Conservation (phyloP, 2,329 filamentous ascomycete genomes). For the Fusarium graminum region DNA sequence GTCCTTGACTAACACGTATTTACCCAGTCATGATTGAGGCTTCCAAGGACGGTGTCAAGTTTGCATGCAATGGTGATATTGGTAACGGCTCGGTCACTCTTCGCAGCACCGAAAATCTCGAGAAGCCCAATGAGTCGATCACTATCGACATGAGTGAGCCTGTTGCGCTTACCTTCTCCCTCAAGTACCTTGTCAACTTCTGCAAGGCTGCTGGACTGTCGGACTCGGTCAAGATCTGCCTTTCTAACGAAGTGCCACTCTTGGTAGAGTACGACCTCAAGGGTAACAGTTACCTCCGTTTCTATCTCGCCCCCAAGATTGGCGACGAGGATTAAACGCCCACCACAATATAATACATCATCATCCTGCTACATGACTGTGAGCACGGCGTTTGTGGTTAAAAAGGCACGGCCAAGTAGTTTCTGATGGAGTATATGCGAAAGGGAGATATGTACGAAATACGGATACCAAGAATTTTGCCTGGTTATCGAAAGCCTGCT, state of each 20-base stretch:
- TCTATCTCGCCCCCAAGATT: conserved; percentile 91
- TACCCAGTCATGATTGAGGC: conserved; percentile 89
- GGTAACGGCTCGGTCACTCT: conserved; percentile 95
- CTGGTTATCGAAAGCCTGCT: conserved; percentile 18
- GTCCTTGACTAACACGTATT: conserved; percentile 7
- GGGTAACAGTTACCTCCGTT: conserved; percentile 92
- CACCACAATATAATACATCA: conserved; percentile 27
- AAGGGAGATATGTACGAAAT: conserved; percentile 31
- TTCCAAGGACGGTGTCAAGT: conserved; percentile 97
- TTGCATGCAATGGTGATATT: conserved; percentile 93
- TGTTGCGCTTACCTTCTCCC: conserved; percentile 94
- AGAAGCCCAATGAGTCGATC: conserved; percentile 88
- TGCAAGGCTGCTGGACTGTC: conserved; percentile 96
- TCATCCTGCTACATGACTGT: conserved; percentile 36
- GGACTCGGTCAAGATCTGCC: conserved; percentile 85
- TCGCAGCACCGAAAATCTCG: conserved; percentile 87
- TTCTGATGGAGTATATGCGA: conserved; percentile 26
- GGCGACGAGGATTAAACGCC: conserved; percentile 56
- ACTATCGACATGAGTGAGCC: conserved; percentile 93
- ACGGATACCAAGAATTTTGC: conserved; percentile 33
- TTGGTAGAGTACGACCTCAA: conserved; percentile 90
- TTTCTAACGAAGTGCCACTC: conserved; percentile 96
- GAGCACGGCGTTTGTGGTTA: conserved; percentile 35
- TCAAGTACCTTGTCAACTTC: conserved; percentile 99
- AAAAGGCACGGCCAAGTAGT: conserved; percentile 29